Percentiles rank a stretch among this genome's conserved stretches.
Conservation (phyloP, 108 stramenopile species). For the Cyclotella atomus region DNA sequence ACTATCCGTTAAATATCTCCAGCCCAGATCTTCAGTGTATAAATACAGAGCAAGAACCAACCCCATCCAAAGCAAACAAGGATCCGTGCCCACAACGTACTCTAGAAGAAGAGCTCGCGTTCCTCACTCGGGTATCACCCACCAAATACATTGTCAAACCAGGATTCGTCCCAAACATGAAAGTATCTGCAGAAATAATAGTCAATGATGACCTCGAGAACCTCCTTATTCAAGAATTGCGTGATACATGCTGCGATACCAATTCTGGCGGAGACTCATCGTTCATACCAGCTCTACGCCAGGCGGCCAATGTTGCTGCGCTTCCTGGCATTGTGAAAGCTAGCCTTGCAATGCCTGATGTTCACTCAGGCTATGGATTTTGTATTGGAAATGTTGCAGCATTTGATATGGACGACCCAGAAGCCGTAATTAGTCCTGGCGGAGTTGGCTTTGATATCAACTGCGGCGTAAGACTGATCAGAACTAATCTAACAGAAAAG, state of each 20-base stretch:
- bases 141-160: conserved; percentile 51
- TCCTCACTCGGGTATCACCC: conserved; percentile 45
- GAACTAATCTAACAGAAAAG: conserved; percentile 77
- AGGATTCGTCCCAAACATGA: conserved; percentile 87
- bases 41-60: conserved; percentile 5
- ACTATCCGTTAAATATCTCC: conserved; percentile 24
- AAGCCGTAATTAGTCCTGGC: conserved; percentile 80
- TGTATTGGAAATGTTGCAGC: conserved; percentile 92
- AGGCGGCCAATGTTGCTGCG: conserved; percentile 85
- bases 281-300: conserved; percentile 82
- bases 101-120: conserved; percentile 65
- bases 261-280: conserved; percentile 43
- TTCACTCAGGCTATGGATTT: conserved; percentile 89
- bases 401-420: conserved; percentile 84
- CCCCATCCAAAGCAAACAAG: neutral
- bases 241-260: conserved; percentile 42
- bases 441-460: conserved; percentile 87
- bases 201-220: conserved; percentile 64
- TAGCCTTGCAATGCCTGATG: conserved; percentile 84
- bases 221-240: conserved; percentile 70
- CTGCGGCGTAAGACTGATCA: conserved; percentile 84
- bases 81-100: conserved; percentile 21
- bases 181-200: conserved; percentile 67
- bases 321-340: conserved; percentile 80
- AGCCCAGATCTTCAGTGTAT: too few species aligned